These are phyloP conservation scores for Fusarium citri DNA, from an alignment of 2,329 filamentous ascomycete genomes.

Conservation along the genomic window DNA sequence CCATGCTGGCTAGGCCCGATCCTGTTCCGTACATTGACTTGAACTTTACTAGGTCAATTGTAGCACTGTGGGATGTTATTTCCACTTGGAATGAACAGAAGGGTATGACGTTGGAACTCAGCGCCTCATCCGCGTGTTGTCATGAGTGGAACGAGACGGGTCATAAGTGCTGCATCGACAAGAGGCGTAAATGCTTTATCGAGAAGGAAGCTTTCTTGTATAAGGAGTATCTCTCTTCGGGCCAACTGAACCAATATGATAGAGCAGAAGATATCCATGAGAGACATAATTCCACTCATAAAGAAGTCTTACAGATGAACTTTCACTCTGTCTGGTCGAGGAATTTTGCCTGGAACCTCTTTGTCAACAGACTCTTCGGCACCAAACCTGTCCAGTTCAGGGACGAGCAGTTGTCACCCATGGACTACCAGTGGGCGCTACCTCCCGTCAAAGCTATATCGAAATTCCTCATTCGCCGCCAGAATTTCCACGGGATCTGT, in stretches of 20 bases:
- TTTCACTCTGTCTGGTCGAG: too few relatives aligned
- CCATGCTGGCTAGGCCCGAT: too few relatives aligned
- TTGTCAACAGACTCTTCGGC: conserved; percentile 4
- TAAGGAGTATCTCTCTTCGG: neutral
- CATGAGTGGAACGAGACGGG: too few relatives aligned
- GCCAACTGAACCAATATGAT: neutral
- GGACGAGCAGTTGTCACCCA: neutral
- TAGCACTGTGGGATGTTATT: conserved; percentile 3
- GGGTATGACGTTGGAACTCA: conserved; percentile 13
- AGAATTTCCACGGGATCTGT: conserved; percentile 1
- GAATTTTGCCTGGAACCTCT: neutral
- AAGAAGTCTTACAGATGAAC: too few relatives aligned
- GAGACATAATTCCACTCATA: fast-evolving
- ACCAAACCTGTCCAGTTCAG: conserved; percentile 5
- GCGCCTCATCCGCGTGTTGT: neutral
- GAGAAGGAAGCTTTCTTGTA: neutral
- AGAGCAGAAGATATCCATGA: neutral
- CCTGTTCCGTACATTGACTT: too few relatives aligned
- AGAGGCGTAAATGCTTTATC: neutral
- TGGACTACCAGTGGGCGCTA: neutral
- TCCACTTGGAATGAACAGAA: neutral
- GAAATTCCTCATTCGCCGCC: conserved; percentile 15
- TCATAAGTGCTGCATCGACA: too few relatives aligned
- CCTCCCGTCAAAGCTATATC: neutral
- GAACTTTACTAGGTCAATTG: conserved; percentile 5